Conservation (phyloP, 202 grass and related monocot genomes). For the Zoysia matrella region DNA sequence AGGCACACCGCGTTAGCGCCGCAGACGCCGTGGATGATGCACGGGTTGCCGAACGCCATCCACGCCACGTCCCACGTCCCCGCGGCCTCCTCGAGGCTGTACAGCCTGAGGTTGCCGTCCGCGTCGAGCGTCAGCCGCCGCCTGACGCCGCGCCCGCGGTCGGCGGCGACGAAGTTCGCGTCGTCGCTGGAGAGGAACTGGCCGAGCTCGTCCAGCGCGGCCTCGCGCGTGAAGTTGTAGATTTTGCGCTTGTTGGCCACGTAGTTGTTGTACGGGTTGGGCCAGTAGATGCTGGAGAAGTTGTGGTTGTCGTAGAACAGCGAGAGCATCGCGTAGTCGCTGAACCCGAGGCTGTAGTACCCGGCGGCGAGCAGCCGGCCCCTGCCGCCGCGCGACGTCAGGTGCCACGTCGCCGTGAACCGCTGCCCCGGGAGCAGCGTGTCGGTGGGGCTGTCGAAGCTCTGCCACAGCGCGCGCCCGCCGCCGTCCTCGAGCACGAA, state of each 20-base stretch:
- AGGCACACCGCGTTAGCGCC: conserved; percentile 50
- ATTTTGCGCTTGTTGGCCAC: conserved; percentile 55
- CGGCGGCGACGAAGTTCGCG: conserved; percentile 49
- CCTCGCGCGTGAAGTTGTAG: conserved; percentile 56
- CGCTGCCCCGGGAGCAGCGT: conserved; percentile 63
- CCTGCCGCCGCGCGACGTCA: conserved; percentile 37
- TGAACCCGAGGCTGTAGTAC: conserved; percentile 61
- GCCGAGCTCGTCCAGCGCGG: conserved; percentile 47
- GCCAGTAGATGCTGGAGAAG: conserved; percentile 75
- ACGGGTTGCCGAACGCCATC: conserved; percentile 56
- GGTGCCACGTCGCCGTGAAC: conserved; percentile 40
- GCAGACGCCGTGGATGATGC: conserved; percentile 72
- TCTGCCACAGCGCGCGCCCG: conserved; percentile 54
- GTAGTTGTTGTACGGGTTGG: conserved; percentile 56
- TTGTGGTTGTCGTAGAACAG: conserved; percentile 59
- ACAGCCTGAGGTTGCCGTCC: conserved; percentile 72
- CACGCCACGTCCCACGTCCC: conserved; percentile 57
- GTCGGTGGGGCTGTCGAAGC: conserved; percentile 72
- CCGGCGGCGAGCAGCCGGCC: conserved; percentile 37
- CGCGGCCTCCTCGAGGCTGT: conserved; percentile 53
- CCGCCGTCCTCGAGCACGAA: conserved; percentile 49
- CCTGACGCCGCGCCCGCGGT: conserved; percentile 34
- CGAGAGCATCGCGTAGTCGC: conserved; percentile 60
- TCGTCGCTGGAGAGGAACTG: conserved; percentile 63
- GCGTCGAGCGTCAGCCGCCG: conserved; percentile 62